Base-by-base conservation (phyloP, 2,329 filamentous ascomycete species). In the Scedosporium dehoogii region DNA sequence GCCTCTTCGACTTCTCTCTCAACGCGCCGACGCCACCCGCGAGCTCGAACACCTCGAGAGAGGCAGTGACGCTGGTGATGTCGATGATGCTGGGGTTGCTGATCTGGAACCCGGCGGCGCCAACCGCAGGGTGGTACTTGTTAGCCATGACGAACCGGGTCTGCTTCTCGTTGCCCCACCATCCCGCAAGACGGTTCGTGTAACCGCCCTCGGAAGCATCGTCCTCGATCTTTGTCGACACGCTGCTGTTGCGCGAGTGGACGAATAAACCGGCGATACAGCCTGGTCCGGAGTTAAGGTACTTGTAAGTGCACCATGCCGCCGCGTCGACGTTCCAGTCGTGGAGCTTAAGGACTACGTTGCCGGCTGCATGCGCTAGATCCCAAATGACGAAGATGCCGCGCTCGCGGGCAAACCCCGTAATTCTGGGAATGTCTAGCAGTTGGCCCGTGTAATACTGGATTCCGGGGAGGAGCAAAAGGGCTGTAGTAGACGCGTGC, bases 281-380 rank as follows among this genome's bases (percentile, higher is more conserved):
- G 3, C 92, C 92, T 0, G 92, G 91, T 0, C 92, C 92, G 27
- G 87, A 86, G 71, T 96, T 96, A 72, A 96, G 83, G 76, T 96
- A 96, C 76, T 96, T 96, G 81, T 96, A 96, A 18, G 88, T 92
- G 74, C 92, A 96, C 92, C 92, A 96, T 61, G 84, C 90, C 16
- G 92, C 92, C 69, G 96, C 96, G 73, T 96, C 92, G 41, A 96
- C 91, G 67, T 89, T 82, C 92, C 92, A 96, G 68, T 93, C 90
- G 73, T 96, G 91, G 21, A 96, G 80, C 63, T 80, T 75, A 18
- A 96, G 75, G 48, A 89, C 85, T 1, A 96, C 89, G 70, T 96
- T 96, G 38, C 92, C 92, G 23, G 84, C 89, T 0, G 91, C 90
- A 72, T 96, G 91, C 0, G 92, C 92, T 27, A 94, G 85, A 71